Base-by-base conservation (phyloP, 106 monocot genomes). In the Xerophyta viscosa region DNA sequence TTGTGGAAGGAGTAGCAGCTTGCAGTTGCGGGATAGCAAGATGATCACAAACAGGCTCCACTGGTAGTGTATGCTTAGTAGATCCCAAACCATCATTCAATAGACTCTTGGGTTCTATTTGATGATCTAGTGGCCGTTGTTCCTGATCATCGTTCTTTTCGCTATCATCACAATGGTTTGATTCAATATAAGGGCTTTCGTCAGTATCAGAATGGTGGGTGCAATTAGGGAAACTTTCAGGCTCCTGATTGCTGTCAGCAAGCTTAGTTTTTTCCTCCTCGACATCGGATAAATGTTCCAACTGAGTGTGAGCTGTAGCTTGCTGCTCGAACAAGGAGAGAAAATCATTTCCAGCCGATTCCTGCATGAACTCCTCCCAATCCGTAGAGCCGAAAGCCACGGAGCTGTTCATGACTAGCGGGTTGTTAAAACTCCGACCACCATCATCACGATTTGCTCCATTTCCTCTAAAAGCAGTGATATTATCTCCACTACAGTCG, bases 351-450 rank as follows among this genome's bases (percentile, higher is more conserved):
- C 24, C 66, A 11, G 24, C 55, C 31, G 61, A 76, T 51, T 69
- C 81, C 55, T 55, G 63, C 36, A 61, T 48, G 47, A 82, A 77
- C 48, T 82, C 77, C 37, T 73, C 68, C 72, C 77, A 82, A 50
- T 82, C 82, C 48, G 56, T 19, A n/a, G 77, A 59, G 20, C 82
- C 82, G 44, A 82, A 82, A 12, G 77, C 82, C 37, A 66, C 68
- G 4, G 55, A 68, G 15, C 77, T 62, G 52, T 53, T 73, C 54
- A 82, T 69, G 15, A 77, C 30, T 12, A 77, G 44, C 12, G 77
- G 68, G 48, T 68, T 68, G 0, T 9, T 7, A 12, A 29, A 18
- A 20, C 49, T 27, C 29, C 15, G 27, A 29, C 25, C 19, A 20
- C 26, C 46, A 24, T 37, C 23, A 48, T 46, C 31, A 30, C 61